Evolutionary conservation across 129 eudicot species (phyloP).

Genomic region (Rutidosis leptorrhynchoides): DNA sequence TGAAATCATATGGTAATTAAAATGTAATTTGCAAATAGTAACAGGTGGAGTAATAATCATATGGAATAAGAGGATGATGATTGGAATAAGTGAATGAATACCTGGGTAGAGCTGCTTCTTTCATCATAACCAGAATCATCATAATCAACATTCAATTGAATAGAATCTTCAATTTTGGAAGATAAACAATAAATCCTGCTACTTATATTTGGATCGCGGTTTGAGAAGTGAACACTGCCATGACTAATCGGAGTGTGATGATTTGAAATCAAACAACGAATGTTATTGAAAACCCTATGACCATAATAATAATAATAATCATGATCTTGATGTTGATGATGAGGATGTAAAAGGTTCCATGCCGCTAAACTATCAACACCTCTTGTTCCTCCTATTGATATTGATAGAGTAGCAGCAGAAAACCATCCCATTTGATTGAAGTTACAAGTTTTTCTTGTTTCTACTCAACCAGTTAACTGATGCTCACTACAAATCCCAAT

Average conservation of each 20-base stretch:
- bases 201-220: neutral
- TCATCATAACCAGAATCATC: conserved; percentile 31
- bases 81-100: conserved; percentile 16
- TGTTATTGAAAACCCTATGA: neutral
- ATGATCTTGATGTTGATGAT: too few species aligned
- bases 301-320: neutral
- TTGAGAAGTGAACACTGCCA: neutral
- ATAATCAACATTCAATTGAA: conserved; percentile 24
- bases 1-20: neutral
- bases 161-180: conserved; percentile 33
- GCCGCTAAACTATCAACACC: neutral
- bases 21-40: too few species aligned
- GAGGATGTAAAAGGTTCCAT: neutral
- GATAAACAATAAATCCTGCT: conserved; percentile 12
- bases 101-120: conserved; percentile 80
- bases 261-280: neutral
- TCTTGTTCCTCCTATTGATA: neutral
- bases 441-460: neutral
- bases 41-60: too few species aligned
- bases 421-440: neutral
- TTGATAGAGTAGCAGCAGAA: neutral
- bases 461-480: neutral
- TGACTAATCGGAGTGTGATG: neutral
- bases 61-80: neutral
- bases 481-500: neutral